Conservation (phyloP, 2,329 filamentous ascomycete species). For the Polytolypa hystricis region DNA sequence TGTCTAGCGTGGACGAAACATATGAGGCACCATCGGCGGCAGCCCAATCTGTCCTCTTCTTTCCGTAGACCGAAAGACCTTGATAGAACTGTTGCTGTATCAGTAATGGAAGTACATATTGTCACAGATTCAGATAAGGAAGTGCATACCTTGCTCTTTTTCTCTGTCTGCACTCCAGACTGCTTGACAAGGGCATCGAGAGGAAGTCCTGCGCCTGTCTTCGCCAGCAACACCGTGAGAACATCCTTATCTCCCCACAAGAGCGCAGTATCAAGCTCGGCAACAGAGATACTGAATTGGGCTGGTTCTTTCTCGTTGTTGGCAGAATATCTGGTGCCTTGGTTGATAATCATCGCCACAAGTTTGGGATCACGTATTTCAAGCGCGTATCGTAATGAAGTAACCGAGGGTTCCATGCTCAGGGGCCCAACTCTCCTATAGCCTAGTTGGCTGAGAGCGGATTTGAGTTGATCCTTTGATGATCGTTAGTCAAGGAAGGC, state of each 20-base stretch:
- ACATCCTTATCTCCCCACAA: too few species aligned
- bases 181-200: conserved; percentile 55
- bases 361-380: conserved; percentile 22
- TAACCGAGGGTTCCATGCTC: not conserved
- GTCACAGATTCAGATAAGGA: not conserved
- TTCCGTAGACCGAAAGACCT: conserved; percentile 61
- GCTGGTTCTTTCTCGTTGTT: too few species aligned
- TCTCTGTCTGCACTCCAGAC: conserved; percentile 49
- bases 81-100: conserved; percentile 63
- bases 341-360: conserved; percentile 2
- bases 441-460: not conserved
- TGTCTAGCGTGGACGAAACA: not conserved
- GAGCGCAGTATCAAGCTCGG: too few species aligned
- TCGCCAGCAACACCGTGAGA: too few species aligned
- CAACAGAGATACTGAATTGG: too few species aligned
- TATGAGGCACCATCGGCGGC: conserved; percentile 35
- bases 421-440: too few species aligned
- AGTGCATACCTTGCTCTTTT: conserved; percentile 30
- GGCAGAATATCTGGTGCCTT: too few species aligned
- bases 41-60: conserved; percentile 62
- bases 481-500: too few species aligned
- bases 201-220: conserved; percentile 55
- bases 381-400: conserved; percentile 7
- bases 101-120: too few species aligned
- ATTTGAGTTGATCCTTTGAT: not conserved